phyloP scores from a whole-genome alignment of 352 stramenopile species.

The Stephanocyclus meneghinianus region DNA sequence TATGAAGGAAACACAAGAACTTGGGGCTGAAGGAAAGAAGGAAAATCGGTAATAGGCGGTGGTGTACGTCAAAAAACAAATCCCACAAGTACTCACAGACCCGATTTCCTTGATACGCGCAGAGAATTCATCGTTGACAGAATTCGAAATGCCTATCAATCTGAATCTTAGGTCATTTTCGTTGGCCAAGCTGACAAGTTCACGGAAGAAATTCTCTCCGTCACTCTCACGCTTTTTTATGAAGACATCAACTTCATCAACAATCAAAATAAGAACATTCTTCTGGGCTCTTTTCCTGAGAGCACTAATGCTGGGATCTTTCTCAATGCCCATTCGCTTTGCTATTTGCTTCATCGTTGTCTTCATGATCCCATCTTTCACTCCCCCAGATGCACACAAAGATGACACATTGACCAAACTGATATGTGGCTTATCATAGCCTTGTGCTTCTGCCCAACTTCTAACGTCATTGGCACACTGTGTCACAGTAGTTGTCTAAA shows the following conservation, averaged over 20 bases:
- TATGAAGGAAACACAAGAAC: constrained; percentile 65
- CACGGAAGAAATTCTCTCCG: constrained; percentile 49
- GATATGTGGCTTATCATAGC: constrained; percentile 35
- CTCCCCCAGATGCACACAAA: not conserved
- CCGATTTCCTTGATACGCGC: constrained; percentile 52
- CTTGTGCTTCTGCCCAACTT: constrained; percentile 35
- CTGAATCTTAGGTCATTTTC: constrained; percentile 54
- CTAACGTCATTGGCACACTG: constrained; percentile 32
- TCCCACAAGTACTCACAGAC: constrained; percentile 51
- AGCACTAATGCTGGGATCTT: constrained; percentile 13
- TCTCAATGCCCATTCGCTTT: constrained; percentile 22
- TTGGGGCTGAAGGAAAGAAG: constrained; percentile 15
- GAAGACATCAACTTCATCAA: constrained; percentile 77
- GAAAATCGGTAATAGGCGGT: constrained; percentile 2
- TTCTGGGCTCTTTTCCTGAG: constrained; percentile 36
- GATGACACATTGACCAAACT: constrained; percentile 44
- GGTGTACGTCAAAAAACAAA: not conserved
- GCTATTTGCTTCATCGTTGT: constrained; percentile 39
- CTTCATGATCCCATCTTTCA: constrained; percentile 32
- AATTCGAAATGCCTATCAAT: constrained; percentile 79
- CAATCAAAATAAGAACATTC: constrained; percentile 56
- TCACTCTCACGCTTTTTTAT: constrained; percentile 35
- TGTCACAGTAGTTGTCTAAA: constrained; percentile 53
- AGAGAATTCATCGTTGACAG: constrained; percentile 53
- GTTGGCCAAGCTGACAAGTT: constrained; percentile 44